phyloP scores from a whole-genome alignment of 192 early-diverging fungal genomes.

The Entomortierella chlamydospora region DNA sequence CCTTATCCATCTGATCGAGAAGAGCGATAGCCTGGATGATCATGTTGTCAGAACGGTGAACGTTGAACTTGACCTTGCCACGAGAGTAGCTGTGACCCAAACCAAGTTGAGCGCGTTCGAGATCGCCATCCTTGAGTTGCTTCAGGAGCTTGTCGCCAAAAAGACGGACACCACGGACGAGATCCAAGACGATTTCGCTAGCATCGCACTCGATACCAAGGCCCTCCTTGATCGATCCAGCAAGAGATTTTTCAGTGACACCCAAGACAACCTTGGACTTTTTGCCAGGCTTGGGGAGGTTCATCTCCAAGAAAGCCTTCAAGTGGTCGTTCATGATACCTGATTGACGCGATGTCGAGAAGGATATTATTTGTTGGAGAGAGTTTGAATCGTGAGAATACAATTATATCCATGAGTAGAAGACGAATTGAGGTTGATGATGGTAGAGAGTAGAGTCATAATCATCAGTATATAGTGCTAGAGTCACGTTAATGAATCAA shows the following conservation, averaged over 20 bases:
- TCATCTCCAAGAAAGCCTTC: slow-evolving; percentile 95
- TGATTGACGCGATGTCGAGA: slow-evolving; percentile 22
- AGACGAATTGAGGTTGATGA: no score
- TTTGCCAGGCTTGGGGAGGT: slow-evolving; percentile 86
- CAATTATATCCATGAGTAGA: no score
- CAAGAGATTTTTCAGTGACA: slow-evolving; percentile 87
- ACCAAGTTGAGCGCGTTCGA: slow-evolving; percentile 95
- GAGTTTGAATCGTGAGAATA: background rate
- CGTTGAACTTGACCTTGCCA: slow-evolving; percentile 99
- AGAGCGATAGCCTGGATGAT: slow-evolving; percentile 90
- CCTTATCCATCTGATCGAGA: slow-evolving; percentile 98
- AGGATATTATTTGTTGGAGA: background rate
- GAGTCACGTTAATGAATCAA: background rate
- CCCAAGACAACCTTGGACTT: slow-evolving; percentile 83
- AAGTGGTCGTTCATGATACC: slow-evolving; percentile 89
- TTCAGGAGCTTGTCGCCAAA: slow-evolving; percentile 89
- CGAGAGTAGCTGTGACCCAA: slow-evolving; percentile 98
- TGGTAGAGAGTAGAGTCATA: background rate
- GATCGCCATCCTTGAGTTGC: slow-evolving; percentile 93
- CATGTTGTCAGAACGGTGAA: slow-evolving; percentile 97
- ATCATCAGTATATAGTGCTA: background rate
- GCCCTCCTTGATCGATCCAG: slow-evolving; percentile 79
- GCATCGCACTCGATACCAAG: slow-evolving; percentile 82
- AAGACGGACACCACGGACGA: slow-evolving; percentile 94
- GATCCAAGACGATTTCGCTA: slow-evolving; percentile 87